Evolutionary conservation across 805 yeast genomes (phyloP), one percentile per base, ranked within the genome.

Genomic region (Cyberlindnera euphorbiiphila): DNA sequence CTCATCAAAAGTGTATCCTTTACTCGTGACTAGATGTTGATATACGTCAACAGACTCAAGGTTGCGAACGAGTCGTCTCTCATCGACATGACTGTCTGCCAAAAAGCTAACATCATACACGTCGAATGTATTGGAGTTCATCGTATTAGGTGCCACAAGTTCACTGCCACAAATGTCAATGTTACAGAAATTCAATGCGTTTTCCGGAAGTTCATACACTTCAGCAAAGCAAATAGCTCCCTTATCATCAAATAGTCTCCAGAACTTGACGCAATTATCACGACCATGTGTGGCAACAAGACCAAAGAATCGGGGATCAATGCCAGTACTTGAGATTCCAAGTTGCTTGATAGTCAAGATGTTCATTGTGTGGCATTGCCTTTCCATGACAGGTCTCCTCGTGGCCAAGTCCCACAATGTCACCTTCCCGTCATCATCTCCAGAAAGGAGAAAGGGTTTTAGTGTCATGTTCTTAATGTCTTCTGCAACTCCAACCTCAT

Each of bases 101-200:
- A 54, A 25, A 25, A 53, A 54, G 0, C 51, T 46, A 9, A 78
- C 47, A 24, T 54, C 51, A 53, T 82, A 82, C 1, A 85, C 54
- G 50, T 85, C 95, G 44, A 83, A 69, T 23, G 68, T 67, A 27
- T 80, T 75, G 0, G 93, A 78, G 49, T 76, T 74, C 9, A 67
- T 57, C 0, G 87, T 75, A 13, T 81, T 77, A 0, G 95, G 87
- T 1, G 85, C 73, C 0, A 80, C 53, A 18, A 76, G 39, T 11
- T 46, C 47, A 12, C 60, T 53, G 1, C 55, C 53, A 7, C 33
- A 37, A 13, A 71, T 57, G 5, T 69, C 78, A n/a, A 80, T 76
- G 37, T 78, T 76, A 47, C 87, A 73, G 56, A 81, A 86, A 49
- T 84, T 85, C 45, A 86, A 61, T 4, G 85, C 67, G 56, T 86